Base-by-base conservation (phyloP, 495 filamentous ascomycete genomes). In the Aspergillus ellipticus region DNA sequence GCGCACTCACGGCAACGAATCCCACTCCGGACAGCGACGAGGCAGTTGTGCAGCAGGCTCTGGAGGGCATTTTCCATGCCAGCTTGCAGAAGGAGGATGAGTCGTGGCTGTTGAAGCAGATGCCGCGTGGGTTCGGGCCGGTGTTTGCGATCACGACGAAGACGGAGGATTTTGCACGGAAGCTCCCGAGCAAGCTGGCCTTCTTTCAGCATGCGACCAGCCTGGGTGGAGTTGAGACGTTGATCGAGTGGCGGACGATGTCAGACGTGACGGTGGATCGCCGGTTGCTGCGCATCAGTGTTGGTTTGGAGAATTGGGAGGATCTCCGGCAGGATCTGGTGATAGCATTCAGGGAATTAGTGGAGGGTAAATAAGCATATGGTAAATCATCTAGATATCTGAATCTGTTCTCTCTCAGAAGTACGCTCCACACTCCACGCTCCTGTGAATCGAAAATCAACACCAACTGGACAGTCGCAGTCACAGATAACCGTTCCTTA, bases 141-240 rank as follows among this genome's bases (percentile, higher is more conserved):
- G 94, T 98, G 8, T 98, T 97, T 63, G 76, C 87, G 1, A 79
- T 96, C 37, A 74, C 68, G 13, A 81, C 89, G 79, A 79, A 81
- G 55, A 74, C 75, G 4, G 78, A 81, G 60, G 69, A 72, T 6
- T 65, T 81, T 42, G 93, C 94, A 2, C 77, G 79, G 33, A 69
- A 74, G 37, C 67, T 98, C 51, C 94, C 94, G 21, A 87, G 85
- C 62, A 85, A 88, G 73, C 67, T 97, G 65, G 56, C 79, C 22
- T 80, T 92, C 49, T 98, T 97, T 76, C 89, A 96, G 59, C 94
- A 98, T 79, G 92, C 94, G 6, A 98, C 94, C 15, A 92, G 88
- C 69, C 71, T 98, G 6, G 94, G 94, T 4, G 91, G 93, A 1
- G 91, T 97, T 9, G 94, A 98, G 82, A 91, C 88, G 60, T 73